phyloP scores from a whole-genome alignment of 2,329 filamentous ascomycete genomes.

The Fusarium drepaniforme region DNA sequence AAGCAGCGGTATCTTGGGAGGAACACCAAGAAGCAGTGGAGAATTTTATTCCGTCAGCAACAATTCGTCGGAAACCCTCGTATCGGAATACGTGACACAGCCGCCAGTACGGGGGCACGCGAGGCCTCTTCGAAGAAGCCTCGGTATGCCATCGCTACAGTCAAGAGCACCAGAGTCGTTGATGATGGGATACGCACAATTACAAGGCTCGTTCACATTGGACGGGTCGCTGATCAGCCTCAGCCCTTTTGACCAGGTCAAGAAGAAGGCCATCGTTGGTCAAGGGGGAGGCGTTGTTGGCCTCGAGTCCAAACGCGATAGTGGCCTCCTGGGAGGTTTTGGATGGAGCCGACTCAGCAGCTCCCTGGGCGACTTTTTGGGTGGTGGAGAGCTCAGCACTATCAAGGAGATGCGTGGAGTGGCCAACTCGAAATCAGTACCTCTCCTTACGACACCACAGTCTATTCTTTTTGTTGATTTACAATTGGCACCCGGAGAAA shows the following conservation, averaged over 20 bases:
- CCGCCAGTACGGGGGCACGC: conserved; percentile 52
- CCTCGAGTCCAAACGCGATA: conserved; percentile 81
- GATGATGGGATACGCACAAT: conserved; percentile 98
- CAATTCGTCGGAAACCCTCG: conserved; percentile 91
- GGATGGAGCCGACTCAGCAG: conserved; percentile 91
- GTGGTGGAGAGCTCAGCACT: conserved; percentile 87
- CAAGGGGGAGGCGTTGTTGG: conserved; percentile 90
- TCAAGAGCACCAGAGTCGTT: conserved; percentile 77
- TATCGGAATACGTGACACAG: conserved; percentile 85
- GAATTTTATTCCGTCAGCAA: conserved; percentile 98
- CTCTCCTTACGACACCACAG: conserved; percentile 93
- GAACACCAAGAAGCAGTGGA: conserved; percentile 89
- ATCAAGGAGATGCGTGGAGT: conserved; percentile 96
- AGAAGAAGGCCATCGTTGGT: conserved; percentile 90
- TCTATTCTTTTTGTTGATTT: conserved; percentile 97
- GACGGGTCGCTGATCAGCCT: conserved; percentile 94
- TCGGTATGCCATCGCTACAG: conserved; percentile 57
- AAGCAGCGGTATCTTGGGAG: conserved; percentile 77
- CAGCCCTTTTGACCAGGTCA: conserved; percentile 93
- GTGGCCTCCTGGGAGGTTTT: conserved; percentile 83
- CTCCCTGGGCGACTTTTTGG: conserved; percentile 89
- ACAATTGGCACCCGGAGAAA: conserved; percentile 88
- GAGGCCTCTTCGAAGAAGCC: conserved; percentile 60
- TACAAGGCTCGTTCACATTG: conserved; percentile 90
- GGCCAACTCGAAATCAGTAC: conserved; percentile 87